Evolutionary conservation across 208 protist species (phyloP).

Genomic region (Histomonas meleagridis): DNA sequence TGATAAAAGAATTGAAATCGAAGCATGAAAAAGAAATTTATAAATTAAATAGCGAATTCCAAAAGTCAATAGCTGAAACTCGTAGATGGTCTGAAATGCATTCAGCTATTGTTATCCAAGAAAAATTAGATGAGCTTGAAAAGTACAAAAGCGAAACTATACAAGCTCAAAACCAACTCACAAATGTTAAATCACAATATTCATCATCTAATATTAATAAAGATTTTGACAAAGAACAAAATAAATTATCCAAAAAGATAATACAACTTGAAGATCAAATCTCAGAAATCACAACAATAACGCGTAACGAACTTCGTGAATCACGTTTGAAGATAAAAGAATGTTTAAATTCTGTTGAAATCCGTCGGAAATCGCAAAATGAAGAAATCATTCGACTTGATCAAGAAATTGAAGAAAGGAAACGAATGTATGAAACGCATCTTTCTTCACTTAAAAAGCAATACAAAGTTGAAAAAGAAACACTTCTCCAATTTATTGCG

Average conservation of each 20-base stretch:
- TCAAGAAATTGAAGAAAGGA: not conserved
- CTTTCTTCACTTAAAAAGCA: not conserved
- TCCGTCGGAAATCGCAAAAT: not conserved
- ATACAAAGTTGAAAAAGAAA: not conserved
- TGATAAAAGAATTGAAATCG: not conserved
- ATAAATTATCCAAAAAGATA: not conserved
- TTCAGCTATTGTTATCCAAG: not conserved
- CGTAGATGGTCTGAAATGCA: not conserved
- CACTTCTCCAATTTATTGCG: not conserved
- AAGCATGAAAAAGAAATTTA: not conserved
- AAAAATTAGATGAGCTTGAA: not conserved
- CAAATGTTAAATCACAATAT: not conserved
- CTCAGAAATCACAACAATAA: not conserved
- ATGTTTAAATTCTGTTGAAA: not conserved
- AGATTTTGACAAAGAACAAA: not conserved
- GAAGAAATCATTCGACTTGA: not conserved
- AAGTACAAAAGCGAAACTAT: not conserved
- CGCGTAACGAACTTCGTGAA: not conserved
- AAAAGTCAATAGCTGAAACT: not conserved
- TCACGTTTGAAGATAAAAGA: not conserved
- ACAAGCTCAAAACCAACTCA: not conserved
- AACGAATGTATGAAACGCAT: not conserved
- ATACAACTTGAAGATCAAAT: not conserved
- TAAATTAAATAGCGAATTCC: not conserved
- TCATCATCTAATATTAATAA: not conserved